phyloP scores from a whole-genome alignment of 2,329 filamentous ascomycete species.

The Pseudomassariella vexata region DNA sequence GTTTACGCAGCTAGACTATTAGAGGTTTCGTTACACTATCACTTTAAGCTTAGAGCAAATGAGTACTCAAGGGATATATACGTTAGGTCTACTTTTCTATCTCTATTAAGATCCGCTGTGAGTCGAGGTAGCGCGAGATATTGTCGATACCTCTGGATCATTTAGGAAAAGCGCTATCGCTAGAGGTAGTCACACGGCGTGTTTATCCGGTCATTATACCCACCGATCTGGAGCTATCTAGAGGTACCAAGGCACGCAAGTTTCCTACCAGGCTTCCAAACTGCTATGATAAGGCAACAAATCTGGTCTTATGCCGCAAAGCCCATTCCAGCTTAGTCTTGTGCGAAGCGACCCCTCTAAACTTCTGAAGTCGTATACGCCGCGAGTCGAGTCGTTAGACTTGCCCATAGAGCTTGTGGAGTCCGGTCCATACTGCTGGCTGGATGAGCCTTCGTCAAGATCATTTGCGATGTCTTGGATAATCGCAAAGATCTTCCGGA shows the following conservation, averaged over 20 bases:
- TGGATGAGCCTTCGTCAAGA: no score
- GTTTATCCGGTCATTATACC: not conserved
- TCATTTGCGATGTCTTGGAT: constrained; percentile 3
- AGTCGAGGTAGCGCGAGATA: not conserved
- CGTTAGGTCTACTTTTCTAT: not conserved
- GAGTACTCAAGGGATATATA: not conserved
- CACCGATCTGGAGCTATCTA: not conserved
- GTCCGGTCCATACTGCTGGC: no score
- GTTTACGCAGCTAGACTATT: no score
- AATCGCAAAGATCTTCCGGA: not conserved
- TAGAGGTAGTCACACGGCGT: not conserved
- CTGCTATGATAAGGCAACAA: not conserved
- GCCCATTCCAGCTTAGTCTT: constrained; percentile 1
- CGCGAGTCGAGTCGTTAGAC: no score
- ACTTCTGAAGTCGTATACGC: no score
- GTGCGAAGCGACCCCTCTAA: no score
- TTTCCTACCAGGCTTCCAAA: constrained; percentile 1
- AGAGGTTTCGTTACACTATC: no score
- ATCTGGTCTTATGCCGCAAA: constrained; percentile 2
- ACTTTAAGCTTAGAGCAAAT: not conserved
- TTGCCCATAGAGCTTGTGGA: no score
- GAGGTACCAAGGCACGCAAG: constrained; percentile 4
- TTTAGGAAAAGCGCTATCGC: not conserved
- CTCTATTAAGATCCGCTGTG: not conserved
- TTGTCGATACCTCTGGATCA: not conserved